phyloP scores from a whole-genome alignment of 2,329 filamentous ascomycete genomes.

The Pestalotiopsis sp. region DNA sequence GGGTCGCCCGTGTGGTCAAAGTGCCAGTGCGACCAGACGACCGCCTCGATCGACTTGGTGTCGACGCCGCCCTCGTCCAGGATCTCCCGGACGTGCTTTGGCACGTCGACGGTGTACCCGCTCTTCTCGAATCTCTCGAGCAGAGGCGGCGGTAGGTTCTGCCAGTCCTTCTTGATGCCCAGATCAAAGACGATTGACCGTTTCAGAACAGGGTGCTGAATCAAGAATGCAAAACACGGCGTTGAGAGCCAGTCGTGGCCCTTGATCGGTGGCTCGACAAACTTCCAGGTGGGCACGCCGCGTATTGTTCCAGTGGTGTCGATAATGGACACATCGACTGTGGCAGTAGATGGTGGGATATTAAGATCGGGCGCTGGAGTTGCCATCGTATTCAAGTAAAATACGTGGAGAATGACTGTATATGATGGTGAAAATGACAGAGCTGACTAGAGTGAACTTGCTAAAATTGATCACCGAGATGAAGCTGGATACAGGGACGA shows the following conservation, averaged over 20 bases:
- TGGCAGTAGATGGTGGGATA: conserved; percentile 33
- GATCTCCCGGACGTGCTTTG: conserved; percentile 25
- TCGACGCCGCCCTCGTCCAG: conserved; percentile 22
- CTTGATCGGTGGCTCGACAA: conserved; percentile 29
- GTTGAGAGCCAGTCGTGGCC: conserved; percentile 31
- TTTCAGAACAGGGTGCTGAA: conserved; percentile 24
- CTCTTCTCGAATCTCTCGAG: conserved; percentile 10
- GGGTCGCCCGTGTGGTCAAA: conserved; percentile 53
- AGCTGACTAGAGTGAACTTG: not conserved
- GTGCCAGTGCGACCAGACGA: conserved; percentile 48
- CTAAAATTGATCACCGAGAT: not conserved
- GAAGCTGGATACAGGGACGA: not conserved
- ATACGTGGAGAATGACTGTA: not conserved
- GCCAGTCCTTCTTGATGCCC: conserved; percentile 17
- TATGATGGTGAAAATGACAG: not conserved
- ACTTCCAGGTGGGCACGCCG: conserved; percentile 21
- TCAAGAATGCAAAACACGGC: conserved; percentile 26
- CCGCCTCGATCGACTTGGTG: conserved; percentile 19
- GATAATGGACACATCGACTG: conserved; percentile 36
- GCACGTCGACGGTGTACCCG: conserved; percentile 14
- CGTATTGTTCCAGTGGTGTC: conserved; percentile 28
- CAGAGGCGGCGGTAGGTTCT: conserved; percentile 13
- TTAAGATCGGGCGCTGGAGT: conserved; percentile 27
- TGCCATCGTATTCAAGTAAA: conserved; percentile 18
- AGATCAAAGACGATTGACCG: conserved; percentile 22